Conservation (phyloP, 768 basidiomycete genomes). For the Collybiopsis luxurians region DNA sequence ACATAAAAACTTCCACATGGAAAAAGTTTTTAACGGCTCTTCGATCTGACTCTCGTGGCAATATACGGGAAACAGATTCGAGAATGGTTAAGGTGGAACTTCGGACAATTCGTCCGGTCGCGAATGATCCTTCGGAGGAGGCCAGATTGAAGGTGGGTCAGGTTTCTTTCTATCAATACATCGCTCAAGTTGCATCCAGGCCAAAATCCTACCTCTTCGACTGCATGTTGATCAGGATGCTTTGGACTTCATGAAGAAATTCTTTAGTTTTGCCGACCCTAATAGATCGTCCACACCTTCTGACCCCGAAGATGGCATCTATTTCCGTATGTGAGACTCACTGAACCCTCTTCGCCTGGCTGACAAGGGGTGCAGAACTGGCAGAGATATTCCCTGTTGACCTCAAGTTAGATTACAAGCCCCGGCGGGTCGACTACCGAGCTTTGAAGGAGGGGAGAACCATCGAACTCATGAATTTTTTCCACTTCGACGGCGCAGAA, state of each 20-base stretch:
- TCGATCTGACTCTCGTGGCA: constrained; percentile 81
- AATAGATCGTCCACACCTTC: constrained; percentile 35
- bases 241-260: constrained; percentile 95
- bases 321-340: constrained; percentile 58
- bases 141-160: constrained; percentile 70
- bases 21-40: constrained; percentile 92
- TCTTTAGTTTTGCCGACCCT: constrained; percentile 84
- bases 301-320: constrained; percentile 49
- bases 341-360: background rate
- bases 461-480: constrained; percentile 99
- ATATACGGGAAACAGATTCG: constrained; percentile 86
- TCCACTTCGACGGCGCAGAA: constrained; percentile 98
- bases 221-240: constrained; percentile 98
- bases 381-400: constrained; percentile 95
- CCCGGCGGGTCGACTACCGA: constrained; percentile 91
- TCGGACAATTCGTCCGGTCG: constrained; percentile 67
- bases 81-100: constrained; percentile 92
- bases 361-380: constrained; percentile 53
- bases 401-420: constrained; percentile 97
- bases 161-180: background rate
- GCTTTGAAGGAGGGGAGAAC: constrained; percentile 88
- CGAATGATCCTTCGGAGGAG: constrained; percentile 68
- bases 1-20: constrained; percentile 99
- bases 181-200: constrained; percentile 40
- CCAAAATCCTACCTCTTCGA: constrained; percentile 85